Conservation (phyloP, 2,329 filamentous ascomycete genomes). For the Sarocladium brachiariae region DNA sequence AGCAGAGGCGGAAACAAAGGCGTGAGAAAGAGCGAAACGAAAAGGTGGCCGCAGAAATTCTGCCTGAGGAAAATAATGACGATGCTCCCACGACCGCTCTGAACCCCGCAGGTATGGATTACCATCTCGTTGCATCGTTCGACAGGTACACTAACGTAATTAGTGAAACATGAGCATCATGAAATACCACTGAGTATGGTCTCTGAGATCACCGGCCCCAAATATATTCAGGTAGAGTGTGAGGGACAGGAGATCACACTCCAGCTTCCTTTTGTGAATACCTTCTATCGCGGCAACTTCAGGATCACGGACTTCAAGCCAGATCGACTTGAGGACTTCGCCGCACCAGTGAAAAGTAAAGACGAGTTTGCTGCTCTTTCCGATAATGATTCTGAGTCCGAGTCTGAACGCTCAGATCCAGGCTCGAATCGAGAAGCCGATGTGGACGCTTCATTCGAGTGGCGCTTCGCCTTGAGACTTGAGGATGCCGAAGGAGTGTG, state of each 20-base stretch:
- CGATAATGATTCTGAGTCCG: constrained; percentile 27
- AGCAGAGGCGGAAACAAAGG: constrained; percentile 15
- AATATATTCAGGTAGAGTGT: constrained; percentile 35
- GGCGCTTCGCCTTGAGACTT: constrained; percentile 74
- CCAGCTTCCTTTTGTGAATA: constrained; percentile 65
- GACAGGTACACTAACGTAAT: constrained; percentile 4
- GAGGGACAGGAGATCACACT: constrained; percentile 29
- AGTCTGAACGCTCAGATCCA: constrained; percentile 15
- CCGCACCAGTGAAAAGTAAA: constrained; percentile 34
- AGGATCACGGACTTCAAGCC: constrained; percentile 82
- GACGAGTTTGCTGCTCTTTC: constrained; percentile 45
- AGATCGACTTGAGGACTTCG: constrained; percentile 62
- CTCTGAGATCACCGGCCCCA: constrained; percentile 32
- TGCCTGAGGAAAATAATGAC: background rate
- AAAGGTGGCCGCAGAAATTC: background rate
- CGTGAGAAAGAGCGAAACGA: background rate
- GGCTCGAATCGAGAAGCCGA: constrained; percentile 20
- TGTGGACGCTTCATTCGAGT: constrained; percentile 56
- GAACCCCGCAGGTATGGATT: background rate
- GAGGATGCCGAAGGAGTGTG: constrained; percentile 55
- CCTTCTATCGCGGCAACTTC: constrained; percentile 61
- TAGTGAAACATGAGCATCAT: constrained; percentile 41
- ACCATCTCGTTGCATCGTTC: too few species aligned
- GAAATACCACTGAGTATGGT: constrained; percentile 29
- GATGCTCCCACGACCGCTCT: background rate